Conservation (phyloP, 2,329 filamentous ascomycete genomes). For the Calonectria naviculata region DNA sequence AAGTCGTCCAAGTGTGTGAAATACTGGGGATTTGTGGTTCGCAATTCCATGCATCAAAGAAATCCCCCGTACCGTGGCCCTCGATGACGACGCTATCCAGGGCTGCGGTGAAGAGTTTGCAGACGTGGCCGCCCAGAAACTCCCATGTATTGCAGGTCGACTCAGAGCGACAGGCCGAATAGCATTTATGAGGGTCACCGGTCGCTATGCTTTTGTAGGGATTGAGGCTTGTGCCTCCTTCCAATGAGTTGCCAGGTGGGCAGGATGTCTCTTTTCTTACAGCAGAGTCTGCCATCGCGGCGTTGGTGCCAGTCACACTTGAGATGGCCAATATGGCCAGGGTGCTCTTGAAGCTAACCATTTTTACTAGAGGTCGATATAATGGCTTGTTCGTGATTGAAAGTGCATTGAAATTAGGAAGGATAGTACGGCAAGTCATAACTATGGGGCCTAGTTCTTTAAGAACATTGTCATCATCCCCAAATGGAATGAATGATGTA, state of each 20-base stretch:
- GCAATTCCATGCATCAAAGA: background rate
- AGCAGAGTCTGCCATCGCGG: background rate
- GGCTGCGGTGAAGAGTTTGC: background rate
- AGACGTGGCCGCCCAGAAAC: background rate
- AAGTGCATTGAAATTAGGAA: background rate
- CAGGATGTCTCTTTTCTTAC: background rate
- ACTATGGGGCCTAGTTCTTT: background rate
- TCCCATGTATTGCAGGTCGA: background rate
- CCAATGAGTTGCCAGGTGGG: background rate
- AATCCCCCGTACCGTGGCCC: background rate
- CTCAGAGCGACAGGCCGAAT: background rate
- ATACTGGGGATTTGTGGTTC: background rate
- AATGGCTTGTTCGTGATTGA: no score
- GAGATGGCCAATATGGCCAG: background rate
- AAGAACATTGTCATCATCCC: no score
- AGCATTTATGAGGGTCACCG: background rate
- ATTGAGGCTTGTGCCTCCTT: background rate
- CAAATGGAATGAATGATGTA: background rate
- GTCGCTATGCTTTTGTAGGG: background rate
- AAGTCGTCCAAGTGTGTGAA: background rate
- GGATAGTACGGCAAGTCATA: background rate
- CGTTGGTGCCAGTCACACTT: no score
- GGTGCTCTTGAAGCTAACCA: background rate
- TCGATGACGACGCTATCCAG: background rate
- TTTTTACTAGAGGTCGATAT: background rate